Base-by-base conservation (phyloP, 2,329 filamentous ascomycete species). In the Aspergillus neotritici region DNA sequence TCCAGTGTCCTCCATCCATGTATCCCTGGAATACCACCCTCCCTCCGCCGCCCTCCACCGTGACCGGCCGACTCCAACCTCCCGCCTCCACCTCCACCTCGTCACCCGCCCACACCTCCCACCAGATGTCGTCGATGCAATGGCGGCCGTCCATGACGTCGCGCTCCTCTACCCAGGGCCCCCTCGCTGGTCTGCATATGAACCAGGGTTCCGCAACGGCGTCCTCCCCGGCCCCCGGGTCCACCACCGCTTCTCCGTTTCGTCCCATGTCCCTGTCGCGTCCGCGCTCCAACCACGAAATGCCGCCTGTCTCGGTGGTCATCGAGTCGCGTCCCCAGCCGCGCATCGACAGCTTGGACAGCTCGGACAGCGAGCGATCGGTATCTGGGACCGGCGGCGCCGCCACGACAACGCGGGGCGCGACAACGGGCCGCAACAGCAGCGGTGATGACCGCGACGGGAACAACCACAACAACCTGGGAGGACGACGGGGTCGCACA, bases 141-240 rank as follows among this genome's bases (percentile, higher is more conserved):
- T 60, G 57, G 57, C 48, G 54, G 13, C 51, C 55, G 3, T 56
- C 54, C 1, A 53, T 55, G 47, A 49, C 58, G 28, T 52, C 49
- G 28, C 49, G 51, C 8, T 34, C 49, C 43, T 41, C 41, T 52
- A 21, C 46, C 47, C 33, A 57, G 34, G 13, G 43, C 54, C 17
- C 54, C 55, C 31, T 47, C 55, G 21, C 21, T 8, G 48, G 50
- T 42, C 21, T 54, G 28, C 47, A 51, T 13, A 42, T 56, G 31
- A 40, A 37, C 21, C 39, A 31, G 15, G 42, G 37, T 29, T 17
- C 43, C 12, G 21, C 34, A 12, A 25, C 15, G 15, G 31, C 10
- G 14, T 42, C n/a, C 8, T 33, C 11, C 28, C 34, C 15, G 16
- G 37, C 15, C 25, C 29, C 16, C 25, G 25, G 14, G 40, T 36